These are phyloP conservation scores for Penicillium cinerascens DNA, from an alignment of 495 filamentous ascomycete genomes.

Conservation along the genomic window DNA sequence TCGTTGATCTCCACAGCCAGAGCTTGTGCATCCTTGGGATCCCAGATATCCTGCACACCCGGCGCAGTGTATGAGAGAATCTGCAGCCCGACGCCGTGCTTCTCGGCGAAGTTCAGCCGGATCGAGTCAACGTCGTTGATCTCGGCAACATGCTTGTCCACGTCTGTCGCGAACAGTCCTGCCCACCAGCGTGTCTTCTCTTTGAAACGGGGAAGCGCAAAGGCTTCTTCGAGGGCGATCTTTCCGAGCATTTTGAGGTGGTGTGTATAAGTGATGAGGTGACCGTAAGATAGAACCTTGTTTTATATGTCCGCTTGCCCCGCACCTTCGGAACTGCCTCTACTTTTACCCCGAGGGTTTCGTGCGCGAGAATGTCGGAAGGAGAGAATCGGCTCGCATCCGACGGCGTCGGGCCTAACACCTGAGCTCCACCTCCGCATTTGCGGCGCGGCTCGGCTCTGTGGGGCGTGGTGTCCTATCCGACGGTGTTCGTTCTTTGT, in stretches of 20 bases:
- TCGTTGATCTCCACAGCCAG: conserved; percentile 54
- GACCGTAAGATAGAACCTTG: neutral
- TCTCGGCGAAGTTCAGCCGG: conserved; percentile 52
- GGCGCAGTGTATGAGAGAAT: conserved; percentile 56
- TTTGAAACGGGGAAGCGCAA: conserved; percentile 44
- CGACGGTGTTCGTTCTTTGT: conserved; percentile 6
- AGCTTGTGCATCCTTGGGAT: conserved; percentile 41
- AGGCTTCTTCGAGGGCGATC: conserved; percentile 51
- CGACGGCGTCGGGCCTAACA: neutral
- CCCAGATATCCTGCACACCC: conserved; percentile 56
- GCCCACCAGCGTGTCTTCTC: conserved; percentile 50
- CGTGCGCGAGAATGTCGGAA: neutral
- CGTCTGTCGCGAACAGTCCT: conserved; percentile 40
- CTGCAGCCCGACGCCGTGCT: conserved; percentile 58
- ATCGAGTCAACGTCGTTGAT: conserved; percentile 49
- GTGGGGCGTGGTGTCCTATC: conserved; percentile 4
- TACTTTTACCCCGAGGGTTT: neutral
- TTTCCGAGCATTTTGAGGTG: conserved; percentile 45
- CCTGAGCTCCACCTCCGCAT: conserved; percentile 1
- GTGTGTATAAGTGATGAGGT: neutral
- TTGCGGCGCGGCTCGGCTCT: conserved; percentile 5
- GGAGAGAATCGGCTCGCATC: neutral
- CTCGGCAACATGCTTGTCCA: conserved; percentile 38
- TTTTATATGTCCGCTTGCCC: neutral
- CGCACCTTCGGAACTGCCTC: conserved; percentile 2